Percentiles rank a stretch among this genome's conserved stretches.
Evolutionary conservation across 2,329 filamentous ascomycete species (phyloP).

Genomic region (Tolypocladium cylindrosporum): DNA sequence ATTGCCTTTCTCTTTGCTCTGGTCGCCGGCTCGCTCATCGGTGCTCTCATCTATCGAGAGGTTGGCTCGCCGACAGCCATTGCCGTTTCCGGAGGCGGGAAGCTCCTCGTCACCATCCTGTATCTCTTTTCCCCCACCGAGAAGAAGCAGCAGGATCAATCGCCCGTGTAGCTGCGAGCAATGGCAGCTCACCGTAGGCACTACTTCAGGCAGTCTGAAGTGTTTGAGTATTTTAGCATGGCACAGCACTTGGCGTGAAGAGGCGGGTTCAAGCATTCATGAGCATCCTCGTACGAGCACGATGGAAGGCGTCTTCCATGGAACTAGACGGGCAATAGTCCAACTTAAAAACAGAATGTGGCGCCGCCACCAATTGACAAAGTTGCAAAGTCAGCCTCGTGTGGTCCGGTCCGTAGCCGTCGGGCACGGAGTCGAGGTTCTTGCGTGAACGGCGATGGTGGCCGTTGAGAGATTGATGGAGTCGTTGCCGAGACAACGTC

Average conservation of each 20-base stretch:
- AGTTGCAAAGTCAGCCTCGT: background rate
- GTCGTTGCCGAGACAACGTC: background rate
- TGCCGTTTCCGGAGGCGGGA: constrained; percentile 14
- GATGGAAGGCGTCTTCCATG: background rate
- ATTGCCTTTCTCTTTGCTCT: constrained; percentile 38
- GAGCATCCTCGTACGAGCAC: background rate
- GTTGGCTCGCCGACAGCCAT: constrained; percentile 13
- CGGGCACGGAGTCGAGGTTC: background rate
- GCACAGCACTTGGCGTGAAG: background rate
- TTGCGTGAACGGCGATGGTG: background rate
- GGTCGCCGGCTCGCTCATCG: constrained; percentile 37
- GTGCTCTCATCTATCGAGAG: constrained; percentile 33
- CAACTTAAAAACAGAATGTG: background rate
- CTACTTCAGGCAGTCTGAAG: background rate
- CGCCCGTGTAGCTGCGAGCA: background rate
- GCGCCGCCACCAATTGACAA: background rate
- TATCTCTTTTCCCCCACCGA: constrained; percentile 10
- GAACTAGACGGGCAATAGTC: background rate
- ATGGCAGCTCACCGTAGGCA: background rate
- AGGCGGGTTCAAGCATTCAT: too few relatives aligned
- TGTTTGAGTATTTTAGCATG: background rate
- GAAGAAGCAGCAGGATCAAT: constrained; percentile 4
- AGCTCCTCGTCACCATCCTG: constrained; percentile 11
- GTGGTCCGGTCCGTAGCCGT: background rate
- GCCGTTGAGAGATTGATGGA: background rate